Percentiles rank a stretch among this genome's conserved stretches.
Conservation (phyloP, 2,329 filamentous ascomycete genomes). For the Phaeoacremonium minimum region DNA sequence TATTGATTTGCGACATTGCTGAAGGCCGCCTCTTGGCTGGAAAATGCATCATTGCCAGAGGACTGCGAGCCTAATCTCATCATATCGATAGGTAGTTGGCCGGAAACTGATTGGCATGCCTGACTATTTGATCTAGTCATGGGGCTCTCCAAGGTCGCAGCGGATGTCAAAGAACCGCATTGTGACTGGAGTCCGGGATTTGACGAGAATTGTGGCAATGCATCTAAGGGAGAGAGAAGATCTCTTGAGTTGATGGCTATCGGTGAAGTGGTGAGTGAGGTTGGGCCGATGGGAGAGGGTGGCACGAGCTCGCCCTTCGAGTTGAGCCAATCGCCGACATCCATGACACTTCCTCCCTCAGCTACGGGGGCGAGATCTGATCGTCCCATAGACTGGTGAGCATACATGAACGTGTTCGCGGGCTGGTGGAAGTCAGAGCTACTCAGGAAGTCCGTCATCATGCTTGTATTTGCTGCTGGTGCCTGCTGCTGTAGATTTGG, state of each 20-base stretch:
- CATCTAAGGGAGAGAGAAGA: slow-evolving; percentile 8
- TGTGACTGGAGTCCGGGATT: slow-evolving; percentile 23
- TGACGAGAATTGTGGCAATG: slow-evolving; percentile 6
- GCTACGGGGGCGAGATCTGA: slow-evolving; percentile 1
- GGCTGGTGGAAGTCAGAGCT: slow-evolving; percentile 12
- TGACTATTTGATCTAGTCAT: slow-evolving; percentile 40
- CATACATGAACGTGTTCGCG: slow-evolving; percentile 10
- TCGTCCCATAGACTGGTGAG: slow-evolving; percentile 3
- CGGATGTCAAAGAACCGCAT: slow-evolving; percentile 39
- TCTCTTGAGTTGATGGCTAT: slow-evolving; percentile 11
- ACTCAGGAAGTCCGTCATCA: slow-evolving; percentile 10
- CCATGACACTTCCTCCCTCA: not conserved
- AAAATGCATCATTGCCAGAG: slow-evolving; percentile 15
- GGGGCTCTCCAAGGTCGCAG: slow-evolving; percentile 28
- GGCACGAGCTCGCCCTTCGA: slow-evolving; percentile 6
- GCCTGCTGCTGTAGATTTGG: slow-evolving; percentile 15
- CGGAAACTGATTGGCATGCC: slow-evolving; percentile 18
- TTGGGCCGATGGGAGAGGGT: not conserved
- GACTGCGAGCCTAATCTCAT: slow-evolving; percentile 33
- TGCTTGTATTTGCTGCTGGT: slow-evolving; percentile 2
- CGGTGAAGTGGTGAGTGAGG: slow-evolving; percentile 7
- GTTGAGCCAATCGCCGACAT: slow-evolving; percentile 14
- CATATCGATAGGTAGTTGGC: slow-evolving; percentile 25
- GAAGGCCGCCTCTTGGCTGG: slow-evolving; percentile 16
- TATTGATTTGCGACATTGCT: slow-evolving; percentile 9